phyloP scores from a whole-genome alignment of 805 yeast genomes.

The Candida quercuum region DNA sequence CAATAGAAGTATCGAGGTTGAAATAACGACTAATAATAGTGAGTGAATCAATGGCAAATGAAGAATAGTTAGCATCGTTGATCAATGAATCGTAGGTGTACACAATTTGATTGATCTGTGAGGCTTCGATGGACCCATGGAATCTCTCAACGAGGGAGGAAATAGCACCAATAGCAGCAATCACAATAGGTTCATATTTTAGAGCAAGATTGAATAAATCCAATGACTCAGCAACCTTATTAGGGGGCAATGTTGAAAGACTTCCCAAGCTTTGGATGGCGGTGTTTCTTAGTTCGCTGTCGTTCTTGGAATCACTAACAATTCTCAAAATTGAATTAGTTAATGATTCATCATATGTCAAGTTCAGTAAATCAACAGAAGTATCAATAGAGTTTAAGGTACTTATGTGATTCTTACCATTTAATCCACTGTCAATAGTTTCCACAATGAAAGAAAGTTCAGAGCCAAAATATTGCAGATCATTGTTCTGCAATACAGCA shows the following conservation, averaged over 20 bases:
- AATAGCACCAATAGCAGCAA: slow-evolving; percentile 25
- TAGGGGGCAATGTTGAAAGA: slow-evolving; percentile 21
- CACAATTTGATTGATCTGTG: slow-evolving; percentile 10
- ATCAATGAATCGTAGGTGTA: slow-evolving; percentile 10
- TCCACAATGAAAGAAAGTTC: slow-evolving; percentile 24
- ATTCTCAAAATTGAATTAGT: slow-evolving; percentile 27
- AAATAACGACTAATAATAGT: slow-evolving; percentile 15
- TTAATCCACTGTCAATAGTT: slow-evolving; percentile 26
- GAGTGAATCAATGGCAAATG: slow-evolving; percentile 19
- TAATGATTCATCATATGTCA: slow-evolving; percentile 17
- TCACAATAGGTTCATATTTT: slow-evolving; percentile 30
- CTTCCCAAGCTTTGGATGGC: slow-evolving; percentile 28
- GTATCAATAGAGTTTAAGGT: slow-evolving; percentile 29
- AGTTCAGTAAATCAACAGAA: slow-evolving; percentile 22
- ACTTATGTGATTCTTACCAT: slow-evolving; percentile 31
- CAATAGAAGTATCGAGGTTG: slow-evolving; percentile 16
- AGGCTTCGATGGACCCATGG: slow-evolving; percentile 7
- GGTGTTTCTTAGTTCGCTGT: slow-evolving; percentile 31
- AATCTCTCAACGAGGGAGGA: slow-evolving; percentile 18
- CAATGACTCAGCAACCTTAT: slow-evolving; percentile 25
- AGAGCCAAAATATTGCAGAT: slow-evolving; percentile 26
- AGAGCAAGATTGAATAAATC: slow-evolving; percentile 27
- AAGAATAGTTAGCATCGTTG: slow-evolving; percentile 6
- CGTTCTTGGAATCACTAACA: slow-evolving; percentile 29
- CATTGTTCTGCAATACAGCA: slow-evolving; percentile 26